A percentile compares a stretch with the other conserved stretches of the same genome.
Evolutionary conservation across 2,329 filamentous ascomycete species (phyloP).

Genomic region (Botryotinia narcissicola): DNA sequence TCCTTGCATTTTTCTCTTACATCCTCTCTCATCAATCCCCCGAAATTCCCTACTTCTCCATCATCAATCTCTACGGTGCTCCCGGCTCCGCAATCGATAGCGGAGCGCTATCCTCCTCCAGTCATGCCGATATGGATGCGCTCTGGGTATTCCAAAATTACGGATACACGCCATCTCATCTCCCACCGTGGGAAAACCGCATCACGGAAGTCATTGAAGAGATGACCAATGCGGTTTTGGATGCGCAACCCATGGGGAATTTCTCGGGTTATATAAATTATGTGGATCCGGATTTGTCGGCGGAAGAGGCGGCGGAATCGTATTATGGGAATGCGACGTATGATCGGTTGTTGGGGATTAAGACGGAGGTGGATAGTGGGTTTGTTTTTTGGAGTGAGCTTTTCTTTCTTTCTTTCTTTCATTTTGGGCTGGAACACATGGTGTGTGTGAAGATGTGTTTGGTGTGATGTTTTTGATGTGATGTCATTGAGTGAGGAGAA

Average conservation of each 20-base stretch:
- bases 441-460: too few relatives aligned
- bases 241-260: slow-evolving; percentile 31
- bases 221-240: slow-evolving; percentile 26
- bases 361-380: slow-evolving; percentile 26
- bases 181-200: slow-evolving; percentile 22
- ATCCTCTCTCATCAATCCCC: slow-evolving; percentile 22
- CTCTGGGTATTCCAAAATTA: slow-evolving; percentile 33
- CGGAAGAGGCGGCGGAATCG: slow-evolving; percentile 21
- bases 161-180: slow-evolving; percentile 19
- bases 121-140: slow-evolving; percentile 28
- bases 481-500: neutral
- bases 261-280: slow-evolving; percentile 34
- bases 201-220: slow-evolving; percentile 24
- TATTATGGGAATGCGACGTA: slow-evolving; percentile 33
- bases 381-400: slow-evolving; percentile 30
- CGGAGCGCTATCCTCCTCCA: neutral
- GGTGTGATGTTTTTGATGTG: neutral
- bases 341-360: slow-evolving; percentile 28
- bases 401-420: neutral
- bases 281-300: slow-evolving; percentile 28
- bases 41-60: slow-evolving; percentile 26
- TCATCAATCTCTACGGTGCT: slow-evolving; percentile 32
- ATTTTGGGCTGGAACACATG: neutral
- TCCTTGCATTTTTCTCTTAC: slow-evolving; percentile 21
- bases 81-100: slow-evolving; percentile 24